A percentile compares a stretch with the other conserved stretches of the same genome.
Conservation (phyloP, 495 filamentous ascomycete species). For the Penicillium chermesinum region DNA sequence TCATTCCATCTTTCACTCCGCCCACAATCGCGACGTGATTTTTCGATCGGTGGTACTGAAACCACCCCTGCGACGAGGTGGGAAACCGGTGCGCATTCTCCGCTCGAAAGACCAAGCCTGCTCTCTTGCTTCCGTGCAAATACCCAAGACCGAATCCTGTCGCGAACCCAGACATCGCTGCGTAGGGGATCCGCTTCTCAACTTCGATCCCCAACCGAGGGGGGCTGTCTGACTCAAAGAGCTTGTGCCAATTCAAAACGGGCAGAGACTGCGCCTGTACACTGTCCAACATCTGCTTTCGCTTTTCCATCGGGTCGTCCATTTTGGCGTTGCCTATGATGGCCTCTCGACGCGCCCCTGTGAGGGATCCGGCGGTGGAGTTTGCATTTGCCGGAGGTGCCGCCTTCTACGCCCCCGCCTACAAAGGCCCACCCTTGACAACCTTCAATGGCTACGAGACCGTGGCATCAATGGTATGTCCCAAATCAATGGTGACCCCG, state of each 20-base stretch:
- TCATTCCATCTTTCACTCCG: slow-evolving; percentile 68
- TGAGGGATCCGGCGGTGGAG: too few species aligned
- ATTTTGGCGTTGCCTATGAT: slow-evolving; percentile 12
- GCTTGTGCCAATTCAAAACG: slow-evolving; percentile 40
- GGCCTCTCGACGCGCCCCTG: background rate
- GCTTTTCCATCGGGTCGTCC: slow-evolving; percentile 20
- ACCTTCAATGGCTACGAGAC: too few species aligned
- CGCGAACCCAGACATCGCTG: slow-evolving; percentile 52
- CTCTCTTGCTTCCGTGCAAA: slow-evolving; percentile 63
- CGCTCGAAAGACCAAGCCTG: slow-evolving; percentile 79
- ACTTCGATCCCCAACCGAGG: slow-evolving; percentile 62
- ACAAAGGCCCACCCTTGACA: too few species aligned
- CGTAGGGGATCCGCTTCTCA: slow-evolving; percentile 58
- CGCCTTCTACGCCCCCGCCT: too few species aligned
- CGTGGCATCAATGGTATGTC: too few species aligned
- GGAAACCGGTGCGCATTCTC: slow-evolving; percentile 93
- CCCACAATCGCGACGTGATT: slow-evolving; percentile 78
- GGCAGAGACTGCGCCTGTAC: slow-evolving; percentile 27
- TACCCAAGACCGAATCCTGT: slow-evolving; percentile 66
- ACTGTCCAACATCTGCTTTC: slow-evolving; percentile 10
- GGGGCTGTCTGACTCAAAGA: slow-evolving; percentile 39
- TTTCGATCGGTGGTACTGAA: slow-evolving; percentile 95
- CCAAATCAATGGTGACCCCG: too few species aligned
- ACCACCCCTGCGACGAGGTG: slow-evolving; percentile 78
- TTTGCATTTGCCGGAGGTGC: too few species aligned